phyloP scores from a whole-genome alignment of 2,329 filamentous ascomycete species.

The Phaeophleospora eucalypticola region DNA sequence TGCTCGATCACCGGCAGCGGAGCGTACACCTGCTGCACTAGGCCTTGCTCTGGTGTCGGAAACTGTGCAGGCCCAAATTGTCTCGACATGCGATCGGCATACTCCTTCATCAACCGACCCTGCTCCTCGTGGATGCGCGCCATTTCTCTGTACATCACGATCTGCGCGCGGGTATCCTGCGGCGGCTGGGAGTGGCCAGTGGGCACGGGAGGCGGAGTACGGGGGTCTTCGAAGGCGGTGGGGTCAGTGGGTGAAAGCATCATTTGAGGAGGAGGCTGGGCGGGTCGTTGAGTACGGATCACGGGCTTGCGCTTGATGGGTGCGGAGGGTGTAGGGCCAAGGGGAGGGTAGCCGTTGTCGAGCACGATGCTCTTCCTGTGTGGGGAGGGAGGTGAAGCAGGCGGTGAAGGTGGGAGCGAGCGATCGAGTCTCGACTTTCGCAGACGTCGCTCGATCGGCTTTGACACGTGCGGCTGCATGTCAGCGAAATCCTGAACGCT shows the following conservation, averaged over 20 bases:
- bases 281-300: background rate
- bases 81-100: background rate
- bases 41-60: background rate
- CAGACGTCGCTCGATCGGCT: no score
- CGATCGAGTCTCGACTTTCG: no score
- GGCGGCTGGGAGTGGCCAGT: no score
- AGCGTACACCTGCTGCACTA: no score
- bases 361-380: background rate
- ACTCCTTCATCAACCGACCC: background rate
- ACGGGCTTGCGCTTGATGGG: background rate
- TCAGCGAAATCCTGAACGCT: no score
- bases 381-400: background rate
- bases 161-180: no score
- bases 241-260: background rate
- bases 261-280: no score
- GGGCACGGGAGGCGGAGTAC: no score
- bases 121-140: background rate
- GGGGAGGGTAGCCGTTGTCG: background rate
- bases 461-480: no score
- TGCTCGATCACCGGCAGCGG: no score
- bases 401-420: background rate
- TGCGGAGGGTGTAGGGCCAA: background rate
- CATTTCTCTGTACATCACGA: background rate
- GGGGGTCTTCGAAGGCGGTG: background rate
- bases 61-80: no score